Base-by-base conservation (phyloP, 2,329 filamentous ascomycete species). In the Bisporella sp. region DNA sequence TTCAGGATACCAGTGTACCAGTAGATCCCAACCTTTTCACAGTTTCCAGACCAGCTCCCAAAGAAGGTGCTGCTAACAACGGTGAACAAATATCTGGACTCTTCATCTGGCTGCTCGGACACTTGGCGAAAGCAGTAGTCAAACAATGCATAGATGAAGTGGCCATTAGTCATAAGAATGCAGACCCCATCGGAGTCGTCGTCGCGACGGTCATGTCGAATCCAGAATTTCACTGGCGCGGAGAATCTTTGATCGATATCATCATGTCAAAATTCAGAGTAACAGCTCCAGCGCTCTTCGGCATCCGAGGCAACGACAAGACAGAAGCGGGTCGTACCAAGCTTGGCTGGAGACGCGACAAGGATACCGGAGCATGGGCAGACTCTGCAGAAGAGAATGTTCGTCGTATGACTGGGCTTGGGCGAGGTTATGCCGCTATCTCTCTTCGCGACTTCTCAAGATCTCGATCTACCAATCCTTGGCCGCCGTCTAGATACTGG, bases 261-360 rank as follows among this genome's bases (percentile, higher is more conserved):
- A 74, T 97, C 31, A 84, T 95, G 62, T 85, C 91, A 49, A 96
- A 97, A 67, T 87, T 88, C 62, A 82, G 90, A 53, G 75, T 87
- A 12, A 75, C 81, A 4, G 95, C 89, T 61, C 92, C 93, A 0
- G 84, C 90, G 1, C 73, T 99, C 0, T 97, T 95, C 65, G 92
- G 92, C 13, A 81, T 91, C 57, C 77, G 81, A 41, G 91, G 89
- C 29, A 82, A 74, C 54, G 89, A 95, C 65, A 82, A 76, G 54
- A 95, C 84, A 1, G 77, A 82, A 43, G 73, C 74, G 8, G 89
- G 89, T 1, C 78, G 84, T 9, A 58, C 68, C 13, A 76, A 78
- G n/a, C 68, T 95, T 2, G 89, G 89, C 0, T 95, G 89, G 89
- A 80, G 75, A 57, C 77, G 81, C 21, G 67, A 64, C 6, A 37